phyloP scores from a whole-genome alignment of 2,329 filamentous ascomycete genomes.

The Colletotrichum cuscutae region DNA sequence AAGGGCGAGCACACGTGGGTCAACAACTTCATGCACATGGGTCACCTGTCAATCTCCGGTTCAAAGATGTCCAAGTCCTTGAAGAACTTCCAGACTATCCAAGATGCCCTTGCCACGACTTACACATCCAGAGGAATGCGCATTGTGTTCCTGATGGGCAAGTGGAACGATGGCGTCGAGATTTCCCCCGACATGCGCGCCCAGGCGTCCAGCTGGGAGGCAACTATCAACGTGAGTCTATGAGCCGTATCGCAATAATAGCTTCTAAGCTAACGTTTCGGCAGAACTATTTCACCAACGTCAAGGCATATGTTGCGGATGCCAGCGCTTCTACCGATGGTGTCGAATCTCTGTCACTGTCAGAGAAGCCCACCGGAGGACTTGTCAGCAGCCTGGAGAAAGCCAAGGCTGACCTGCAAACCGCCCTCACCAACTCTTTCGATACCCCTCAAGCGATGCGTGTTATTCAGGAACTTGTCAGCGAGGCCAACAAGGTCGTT shows the following conservation, averaged over 20 bases:
- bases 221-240: conserved; percentile 71
- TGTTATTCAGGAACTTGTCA: conserved; percentile 81
- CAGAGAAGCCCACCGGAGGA: conserved; percentile 43
- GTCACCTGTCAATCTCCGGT: conserved; percentile 83
- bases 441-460: conserved; percentile 85
- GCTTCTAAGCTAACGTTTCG: conserved; percentile 21
- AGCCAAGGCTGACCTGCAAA: conserved; percentile 63
- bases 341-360: conserved; percentile 52
- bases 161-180: conserved; percentile 92
- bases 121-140: conserved; percentile 85
- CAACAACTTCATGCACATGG: conserved; percentile 96
- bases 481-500: conserved; percentile 74
- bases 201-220: conserved; percentile 82
- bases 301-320: conserved; percentile 64
- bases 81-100: conserved; percentile 96
- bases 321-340: conserved; percentile 45
- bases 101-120: conserved; percentile 75
- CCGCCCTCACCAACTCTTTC: conserved; percentile 83
- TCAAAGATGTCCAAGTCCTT: conserved; percentile 96
- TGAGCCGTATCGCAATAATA: background rate
- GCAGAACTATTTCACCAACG: conserved; percentile 68
- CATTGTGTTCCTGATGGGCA: conserved; percentile 87
- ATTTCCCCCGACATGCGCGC: conserved; percentile 86
- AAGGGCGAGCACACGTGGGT: conserved; percentile 80
- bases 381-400: conserved; percentile 57